phyloP scores from a whole-genome alignment of 768 basidiomycete genomes.

The Rhodocollybia butyracea region DNA sequence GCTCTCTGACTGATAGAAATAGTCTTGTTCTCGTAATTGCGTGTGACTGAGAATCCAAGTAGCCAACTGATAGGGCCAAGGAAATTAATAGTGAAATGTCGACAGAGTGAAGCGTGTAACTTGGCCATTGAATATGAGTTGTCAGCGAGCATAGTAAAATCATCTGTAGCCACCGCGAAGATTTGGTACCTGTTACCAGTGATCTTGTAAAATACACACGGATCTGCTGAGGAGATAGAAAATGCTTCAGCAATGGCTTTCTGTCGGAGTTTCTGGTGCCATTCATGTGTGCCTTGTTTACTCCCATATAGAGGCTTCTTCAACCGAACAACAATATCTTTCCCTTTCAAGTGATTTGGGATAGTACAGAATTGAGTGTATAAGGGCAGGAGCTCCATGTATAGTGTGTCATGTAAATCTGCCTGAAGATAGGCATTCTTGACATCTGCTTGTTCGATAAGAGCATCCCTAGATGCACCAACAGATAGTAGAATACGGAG shows the following conservation, averaged over 20 bases:
- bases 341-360: background rate
- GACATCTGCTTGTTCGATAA: constrained; percentile 18
- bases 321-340: constrained; percentile 16
- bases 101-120: background rate
- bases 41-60: constrained; percentile 22
- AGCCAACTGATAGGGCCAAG: constrained; percentile 24
- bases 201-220: constrained; percentile 21
- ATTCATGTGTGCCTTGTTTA: constrained; percentile 30
- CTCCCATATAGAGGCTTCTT: constrained; percentile 30
- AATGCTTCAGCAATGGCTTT: constrained; percentile 10
- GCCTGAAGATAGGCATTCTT: constrained; percentile 23
- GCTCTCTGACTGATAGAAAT: constrained; percentile 21
- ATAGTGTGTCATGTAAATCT: constrained; percentile 23
- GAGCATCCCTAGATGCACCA: constrained; percentile 10
- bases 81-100: background rate
- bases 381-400: constrained; percentile 21
- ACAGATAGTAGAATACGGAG: constrained; percentile 18
- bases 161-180: constrained; percentile 20
- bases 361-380: constrained; percentile 10
- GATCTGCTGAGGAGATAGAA: constrained; percentile 11
- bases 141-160: constrained; percentile 21
- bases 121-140: background rate
- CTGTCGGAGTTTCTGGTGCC: constrained; percentile 15
- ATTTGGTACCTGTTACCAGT: constrained; percentile 12
- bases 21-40: constrained; percentile 14